These are phyloP conservation scores for Mimosa bimucronata DNA, from an alignment of 306 rosid genomes.

Conservation along the genomic window DNA sequence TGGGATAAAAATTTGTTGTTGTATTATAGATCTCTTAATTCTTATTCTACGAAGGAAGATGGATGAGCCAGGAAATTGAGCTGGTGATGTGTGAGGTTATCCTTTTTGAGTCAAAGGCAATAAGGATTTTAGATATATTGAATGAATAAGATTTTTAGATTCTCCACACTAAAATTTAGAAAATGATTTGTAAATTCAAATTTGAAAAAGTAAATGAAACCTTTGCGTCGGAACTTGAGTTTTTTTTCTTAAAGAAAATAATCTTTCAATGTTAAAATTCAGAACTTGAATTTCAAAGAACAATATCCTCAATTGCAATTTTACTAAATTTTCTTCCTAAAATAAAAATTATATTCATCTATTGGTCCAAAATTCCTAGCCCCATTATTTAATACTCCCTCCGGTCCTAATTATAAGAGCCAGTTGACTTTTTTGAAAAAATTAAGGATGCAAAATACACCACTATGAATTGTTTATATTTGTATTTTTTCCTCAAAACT, in stretches of 20 bases:
- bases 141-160: not conserved
- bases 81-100: not conserved
- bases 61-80: not conserved
- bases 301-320: not conserved
- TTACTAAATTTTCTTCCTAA: not conserved
- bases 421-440: too few relatives aligned
- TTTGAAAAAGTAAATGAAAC: not conserved
- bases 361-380: not conserved
- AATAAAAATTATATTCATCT: not conserved
- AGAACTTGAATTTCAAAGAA: not conserved
- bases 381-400: not conserved
- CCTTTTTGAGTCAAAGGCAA: not conserved
- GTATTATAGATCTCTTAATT: too few relatives aligned
- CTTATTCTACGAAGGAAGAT: not conserved
- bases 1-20: too few relatives aligned
- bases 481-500: too few relatives aligned
- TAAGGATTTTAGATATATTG: not conserved
- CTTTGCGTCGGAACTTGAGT: not conserved
- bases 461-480: too few relatives aligned
- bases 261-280: not conserved
- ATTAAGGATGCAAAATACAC: too few relatives aligned
- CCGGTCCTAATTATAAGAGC: too few relatives aligned
- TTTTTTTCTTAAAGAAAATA: too few relatives aligned
- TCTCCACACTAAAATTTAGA: not conserved
- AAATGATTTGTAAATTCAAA: not conserved